Evolutionary conservation across 345 rosid genomes (phyloP).

Genomic region (sweet orange (Citrus sinensis)): DVS_A1.0 CM039168.1:29939001-29939500

Average conservation of each 20-base stretch:
- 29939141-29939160: neutral
- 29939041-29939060: neutral
- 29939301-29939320: neutral
- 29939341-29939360: constrained; percentile 42
- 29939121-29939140: neutral
- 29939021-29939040: neutral
- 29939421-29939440: constrained; percentile 19
- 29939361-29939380: constrained; percentile 46
- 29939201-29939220: neutral
- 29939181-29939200: neutral
- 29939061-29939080: neutral
- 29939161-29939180: neutral
- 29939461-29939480: constrained; percentile 18
- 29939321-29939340: constrained; percentile 22
- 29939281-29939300: neutral
- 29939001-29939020: neutral
- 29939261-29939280: neutral
- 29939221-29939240: neutral
- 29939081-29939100: neutral
- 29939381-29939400: constrained; percentile 43
- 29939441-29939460: constrained; percentile 31
- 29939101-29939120: neutral
- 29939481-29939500: constrained; percentile 26
- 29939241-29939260: neutral
- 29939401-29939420: constrained; percentile 35